phyloP scores from a whole-genome alignment of 305 asterid species.

The Solanum chacoense region DNA sequence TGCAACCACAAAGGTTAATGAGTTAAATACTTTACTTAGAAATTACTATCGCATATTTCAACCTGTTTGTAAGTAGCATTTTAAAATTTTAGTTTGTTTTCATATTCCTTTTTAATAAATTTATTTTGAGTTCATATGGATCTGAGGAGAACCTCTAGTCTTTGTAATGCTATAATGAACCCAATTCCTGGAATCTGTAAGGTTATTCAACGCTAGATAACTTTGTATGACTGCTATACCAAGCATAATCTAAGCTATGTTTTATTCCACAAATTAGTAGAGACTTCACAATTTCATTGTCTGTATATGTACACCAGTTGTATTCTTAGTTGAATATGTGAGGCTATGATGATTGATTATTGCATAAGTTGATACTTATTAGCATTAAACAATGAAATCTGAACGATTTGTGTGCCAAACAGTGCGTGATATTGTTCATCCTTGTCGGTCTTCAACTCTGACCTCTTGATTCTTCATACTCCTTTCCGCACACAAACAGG shows the following conservation, averaged over 20 bases:
- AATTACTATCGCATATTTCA: background rate
- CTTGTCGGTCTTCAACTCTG: background rate
- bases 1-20: slow-evolving; percentile 78
- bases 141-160: background rate
- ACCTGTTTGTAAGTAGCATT: background rate
- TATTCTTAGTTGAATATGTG: background rate
- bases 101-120: background rate
- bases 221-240: background rate
- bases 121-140: background rate
- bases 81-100: background rate
- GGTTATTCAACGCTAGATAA: background rate
- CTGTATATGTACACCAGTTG: background rate
- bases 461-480: background rate
- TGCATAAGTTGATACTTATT: background rate
- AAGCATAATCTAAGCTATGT: background rate
- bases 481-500: slow-evolving; percentile 29
- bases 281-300: background rate
- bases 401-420: background rate
- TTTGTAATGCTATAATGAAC: background rate
- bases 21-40: background rate
- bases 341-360: background rate
- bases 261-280: background rate
- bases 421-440: background rate
- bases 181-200: background rate
- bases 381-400: background rate